phyloP scores from a whole-genome alignment of 805 yeast genomes.

The Trichomonascus vanleenenianus region DNA sequence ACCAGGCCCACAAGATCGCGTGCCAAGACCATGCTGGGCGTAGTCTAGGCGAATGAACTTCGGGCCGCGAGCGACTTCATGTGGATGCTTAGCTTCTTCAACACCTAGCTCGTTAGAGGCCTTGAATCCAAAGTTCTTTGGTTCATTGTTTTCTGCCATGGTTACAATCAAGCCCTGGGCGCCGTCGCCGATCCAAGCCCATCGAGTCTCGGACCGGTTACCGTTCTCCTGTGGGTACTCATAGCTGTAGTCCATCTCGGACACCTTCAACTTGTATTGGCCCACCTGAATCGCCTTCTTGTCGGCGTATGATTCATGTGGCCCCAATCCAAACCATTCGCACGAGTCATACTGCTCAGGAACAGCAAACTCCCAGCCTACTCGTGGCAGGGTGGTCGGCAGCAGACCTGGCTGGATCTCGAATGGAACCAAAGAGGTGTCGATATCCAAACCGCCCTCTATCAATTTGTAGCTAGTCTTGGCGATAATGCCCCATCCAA shows the following conservation, averaged over 20 bases:
- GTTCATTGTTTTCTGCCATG: conserved; percentile 5
- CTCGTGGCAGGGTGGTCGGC: conserved; percentile 26
- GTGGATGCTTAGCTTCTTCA: conserved; percentile 19
- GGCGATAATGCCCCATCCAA: conserved; percentile 24
- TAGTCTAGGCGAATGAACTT: conserved; percentile 19
- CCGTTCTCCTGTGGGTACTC: conserved; percentile 34
- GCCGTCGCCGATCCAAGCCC: conserved; percentile 16
- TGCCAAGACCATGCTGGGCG: conserved; percentile 24
- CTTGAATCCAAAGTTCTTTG: conserved; percentile 9
- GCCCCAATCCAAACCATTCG: conserved; percentile 32
- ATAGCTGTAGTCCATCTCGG: conserved; percentile 23
- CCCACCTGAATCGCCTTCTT: conserved; percentile 26
- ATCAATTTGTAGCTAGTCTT: conserved; percentile 11
- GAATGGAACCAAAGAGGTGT: conserved; percentile 1
- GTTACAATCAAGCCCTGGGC: conserved; percentile 6
- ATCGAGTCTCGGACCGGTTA: conserved; percentile 27
- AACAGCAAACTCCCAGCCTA: conserved; percentile 27
- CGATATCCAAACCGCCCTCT: conserved; percentile 1
- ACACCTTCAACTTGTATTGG: conserved; percentile 11
- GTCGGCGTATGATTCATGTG: conserved; percentile 31
- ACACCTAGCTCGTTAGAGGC: conserved; percentile 11
- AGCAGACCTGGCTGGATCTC: conserved; percentile 1
- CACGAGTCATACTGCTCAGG: conserved; percentile 16
- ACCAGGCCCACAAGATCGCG: conserved; percentile 25
- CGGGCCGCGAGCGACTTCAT: conserved; percentile 11